phyloP scores from a whole-genome alignment of 106 monocot genomes.

The Iris macrosiphon region DNA sequence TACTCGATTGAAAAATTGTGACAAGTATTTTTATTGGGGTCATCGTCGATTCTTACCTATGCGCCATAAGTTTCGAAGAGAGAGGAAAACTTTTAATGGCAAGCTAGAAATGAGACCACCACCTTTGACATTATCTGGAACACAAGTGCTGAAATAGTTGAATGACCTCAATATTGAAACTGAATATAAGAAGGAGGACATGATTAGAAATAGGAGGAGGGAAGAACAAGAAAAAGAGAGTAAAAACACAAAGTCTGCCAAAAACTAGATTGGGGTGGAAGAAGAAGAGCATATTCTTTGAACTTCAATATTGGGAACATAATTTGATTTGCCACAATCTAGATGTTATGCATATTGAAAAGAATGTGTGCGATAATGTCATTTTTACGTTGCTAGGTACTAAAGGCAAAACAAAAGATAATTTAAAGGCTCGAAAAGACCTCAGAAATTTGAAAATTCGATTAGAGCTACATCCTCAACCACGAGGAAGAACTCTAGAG shows the following conservation, averaged over 20 bases:
- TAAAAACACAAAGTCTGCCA: background rate
- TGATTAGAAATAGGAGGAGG: background rate
- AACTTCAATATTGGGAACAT: background rate
- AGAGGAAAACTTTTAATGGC: background rate
- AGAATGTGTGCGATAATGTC: background rate
- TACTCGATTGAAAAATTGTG: background rate
- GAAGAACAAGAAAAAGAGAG: background rate
- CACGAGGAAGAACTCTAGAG: background rate
- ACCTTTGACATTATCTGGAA: background rate
- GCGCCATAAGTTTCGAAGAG: background rate
- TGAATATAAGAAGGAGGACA: background rate
- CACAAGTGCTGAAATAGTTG: no score
- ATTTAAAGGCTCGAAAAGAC: background rate
- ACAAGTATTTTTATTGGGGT: background rate
- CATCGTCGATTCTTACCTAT: background rate
- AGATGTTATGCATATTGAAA: background rate
- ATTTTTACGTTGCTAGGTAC: background rate
- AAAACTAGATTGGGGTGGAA: background rate
- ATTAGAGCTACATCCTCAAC: no score
- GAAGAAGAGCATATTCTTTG: slow-evolving; percentile 6
- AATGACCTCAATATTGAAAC: no score
- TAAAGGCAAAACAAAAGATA: slow-evolving; percentile 1
- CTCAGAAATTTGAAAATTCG: background rate
- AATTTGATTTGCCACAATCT: slow-evolving; percentile 3
- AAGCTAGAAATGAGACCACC: background rate